Percentiles rank a stretch among this genome's conserved stretches.
phyloP scores from a whole-genome alignment of 164 flowering plant genomes.

The Akebia trifoliata region DNA sequence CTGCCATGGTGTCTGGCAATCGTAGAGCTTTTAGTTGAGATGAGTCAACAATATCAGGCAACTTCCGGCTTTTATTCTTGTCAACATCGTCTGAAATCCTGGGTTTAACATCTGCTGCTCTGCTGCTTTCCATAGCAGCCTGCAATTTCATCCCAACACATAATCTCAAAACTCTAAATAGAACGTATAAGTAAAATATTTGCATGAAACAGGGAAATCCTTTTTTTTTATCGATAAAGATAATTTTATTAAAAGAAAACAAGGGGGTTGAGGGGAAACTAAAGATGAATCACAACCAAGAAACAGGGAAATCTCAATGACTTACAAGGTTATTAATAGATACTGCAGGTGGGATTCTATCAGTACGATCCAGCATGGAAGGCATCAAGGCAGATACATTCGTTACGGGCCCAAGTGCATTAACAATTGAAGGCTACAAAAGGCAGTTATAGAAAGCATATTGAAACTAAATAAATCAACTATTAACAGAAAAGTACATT shows the following conservation, averaged over 20 bases:
- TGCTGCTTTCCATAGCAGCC: conserved; percentile 37
- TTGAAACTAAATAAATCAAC: not conserved
- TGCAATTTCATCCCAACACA: conserved; percentile 5
- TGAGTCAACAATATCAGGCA: conserved; percentile 39
- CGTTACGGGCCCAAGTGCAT: conserved; percentile 32
- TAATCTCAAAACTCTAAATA: not conserved
- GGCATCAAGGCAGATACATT: conserved; percentile 30
- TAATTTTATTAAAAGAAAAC: too few species aligned
- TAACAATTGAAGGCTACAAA: conserved; percentile 40
- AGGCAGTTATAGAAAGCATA: not conserved
- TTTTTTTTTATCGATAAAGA: too few species aligned
- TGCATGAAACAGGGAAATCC: not conserved
- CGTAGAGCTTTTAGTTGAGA: conserved; percentile 40
- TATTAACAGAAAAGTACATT: not conserved
- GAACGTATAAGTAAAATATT: not conserved
- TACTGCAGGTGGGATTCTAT: conserved; percentile 34
- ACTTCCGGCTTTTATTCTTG: conserved; percentile 41
- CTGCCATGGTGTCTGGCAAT: conserved; percentile 36
- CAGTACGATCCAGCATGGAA: conserved; percentile 33
- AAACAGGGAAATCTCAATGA: too few species aligned
- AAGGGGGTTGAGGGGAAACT: too few species aligned
- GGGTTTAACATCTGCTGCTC: conserved; percentile 47
- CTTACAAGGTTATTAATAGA: conserved; percentile 40
- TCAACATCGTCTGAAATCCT: conserved; percentile 37
- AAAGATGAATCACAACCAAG: too few species aligned